These are phyloP conservation scores for Microsporum canis DNA, from an alignment of 2,329 filamentous ascomycete species.

Conservation along the genomic window DNA sequence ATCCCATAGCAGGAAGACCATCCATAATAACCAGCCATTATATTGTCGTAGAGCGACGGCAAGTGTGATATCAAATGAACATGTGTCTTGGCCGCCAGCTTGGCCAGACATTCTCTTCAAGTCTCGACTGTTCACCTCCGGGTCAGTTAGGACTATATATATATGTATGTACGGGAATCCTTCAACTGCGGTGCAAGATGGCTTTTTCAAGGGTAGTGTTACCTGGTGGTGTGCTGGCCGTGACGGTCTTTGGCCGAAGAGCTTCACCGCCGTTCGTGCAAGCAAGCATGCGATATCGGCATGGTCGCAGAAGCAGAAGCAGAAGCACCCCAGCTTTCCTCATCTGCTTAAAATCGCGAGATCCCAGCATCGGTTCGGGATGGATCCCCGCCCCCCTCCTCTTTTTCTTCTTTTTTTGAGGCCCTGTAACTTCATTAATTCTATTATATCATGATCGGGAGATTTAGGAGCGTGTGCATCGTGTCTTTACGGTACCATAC, in stretches of 20 bases:
- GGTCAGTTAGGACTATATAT: not conserved
- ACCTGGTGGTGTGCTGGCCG: not conserved
- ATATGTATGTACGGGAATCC: not conserved
- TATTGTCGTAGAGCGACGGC: too few relatives aligned
- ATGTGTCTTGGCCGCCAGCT: too few relatives aligned
- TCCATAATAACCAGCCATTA: too few relatives aligned
- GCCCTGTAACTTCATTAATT: too few relatives aligned
- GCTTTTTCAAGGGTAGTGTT: too few relatives aligned
- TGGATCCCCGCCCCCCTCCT: not conserved
- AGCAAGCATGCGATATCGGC: constrained; percentile 1
- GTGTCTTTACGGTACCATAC: not conserved
- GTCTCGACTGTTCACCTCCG: not conserved
- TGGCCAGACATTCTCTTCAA: too few relatives aligned
- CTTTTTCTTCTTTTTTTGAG: not conserved
- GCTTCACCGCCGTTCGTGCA: constrained; percentile 14
- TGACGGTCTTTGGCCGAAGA: constrained; percentile 6
- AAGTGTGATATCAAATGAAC: too few relatives aligned
- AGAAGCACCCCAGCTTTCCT: not conserved
- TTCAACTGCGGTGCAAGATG: not conserved
- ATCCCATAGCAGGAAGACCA: too few relatives aligned
- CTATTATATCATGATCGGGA: not conserved
- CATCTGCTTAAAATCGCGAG: not conserved
- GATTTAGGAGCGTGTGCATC: not conserved
- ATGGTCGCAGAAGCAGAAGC: too few relatives aligned
- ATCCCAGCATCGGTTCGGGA: not conserved